A percentile compares a stretch with the other conserved stretches of the same genome.
Evolutionary conservation across 2,329 filamentous ascomycete genomes (phyloP).

Genomic region (Corniculantispora saksenae): DNA sequence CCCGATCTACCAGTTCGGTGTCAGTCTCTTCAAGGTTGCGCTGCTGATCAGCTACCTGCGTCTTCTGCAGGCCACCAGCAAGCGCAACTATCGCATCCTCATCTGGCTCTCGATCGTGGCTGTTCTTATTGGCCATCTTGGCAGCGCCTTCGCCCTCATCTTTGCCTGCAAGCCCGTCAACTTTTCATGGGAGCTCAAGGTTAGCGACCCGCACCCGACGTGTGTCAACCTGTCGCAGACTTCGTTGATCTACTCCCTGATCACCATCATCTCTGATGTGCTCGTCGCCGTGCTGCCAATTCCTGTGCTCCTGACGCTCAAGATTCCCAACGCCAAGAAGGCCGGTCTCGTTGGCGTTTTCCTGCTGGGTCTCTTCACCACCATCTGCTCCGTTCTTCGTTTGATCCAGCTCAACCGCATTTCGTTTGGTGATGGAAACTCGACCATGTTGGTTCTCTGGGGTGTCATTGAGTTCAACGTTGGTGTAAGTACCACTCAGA

Average conservation of each 20-base stretch:
- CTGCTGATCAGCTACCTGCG: constrained; percentile 55
- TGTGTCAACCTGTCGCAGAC: constrained; percentile 46
- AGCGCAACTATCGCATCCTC: constrained; percentile 42
- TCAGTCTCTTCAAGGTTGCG: constrained; percentile 58
- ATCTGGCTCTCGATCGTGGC: constrained; percentile 46
- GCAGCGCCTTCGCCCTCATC: constrained; percentile 49
- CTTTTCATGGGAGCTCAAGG: constrained; percentile 44
- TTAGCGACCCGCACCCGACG: constrained; percentile 33
- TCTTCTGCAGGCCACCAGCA: constrained; percentile 50
- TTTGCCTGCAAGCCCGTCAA: constrained; percentile 52
- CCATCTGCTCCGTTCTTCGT: constrained; percentile 53
- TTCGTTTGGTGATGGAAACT: constrained; percentile 53
- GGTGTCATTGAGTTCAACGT: constrained; percentile 59
- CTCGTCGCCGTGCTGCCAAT: constrained; percentile 53
- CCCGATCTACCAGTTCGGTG: constrained; percentile 56
- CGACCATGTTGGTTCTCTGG: constrained; percentile 58
- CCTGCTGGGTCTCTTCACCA: constrained; percentile 55
- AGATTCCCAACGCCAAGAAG: constrained; percentile 50
- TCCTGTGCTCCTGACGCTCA: constrained; percentile 49
- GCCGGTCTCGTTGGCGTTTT: constrained; percentile 53
- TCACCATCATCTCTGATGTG: constrained; percentile 54
- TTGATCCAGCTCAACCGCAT: constrained; percentile 53
- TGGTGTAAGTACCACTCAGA: constrained; percentile 30
- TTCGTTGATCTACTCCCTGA: constrained; percentile 52
- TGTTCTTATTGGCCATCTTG: constrained; percentile 49